Evolutionary conservation across 495 filamentous ascomycete species (phyloP), one percentile per base, ranked within the genome.

Genomic region (Apodospora peruviana): DNA sequence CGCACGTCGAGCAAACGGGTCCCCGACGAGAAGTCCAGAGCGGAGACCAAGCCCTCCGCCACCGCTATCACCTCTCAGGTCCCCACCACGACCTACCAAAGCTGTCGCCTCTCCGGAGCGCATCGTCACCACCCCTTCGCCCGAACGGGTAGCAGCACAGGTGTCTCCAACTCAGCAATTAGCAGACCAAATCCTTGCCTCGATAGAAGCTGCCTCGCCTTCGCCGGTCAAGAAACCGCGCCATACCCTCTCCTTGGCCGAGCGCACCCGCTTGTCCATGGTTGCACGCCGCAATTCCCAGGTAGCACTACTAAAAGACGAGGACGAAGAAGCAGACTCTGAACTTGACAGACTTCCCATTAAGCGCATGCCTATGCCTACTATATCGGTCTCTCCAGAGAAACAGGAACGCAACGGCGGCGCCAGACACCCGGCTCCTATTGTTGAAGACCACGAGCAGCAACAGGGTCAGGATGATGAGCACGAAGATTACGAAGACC

Each of bases 111-210:
- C 41, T 0, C 47, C 56, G 0, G 37, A 58, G 7, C 47, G 37
- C 5, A 5, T 16, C 34, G 32, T 9, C 16, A 16, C 18, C 9
- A 39, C 54, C 1, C 38, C 54, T 17, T 54, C 57, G 1, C 56
- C 51, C 8, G 52, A 56, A 12, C 34, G 19, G n/a, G n/a, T n/a
- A n/a, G n/a, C n/a, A n/a, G n/a, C n/a, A 0, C 27, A 51, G 11
- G 49, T 54, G 44, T 75, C 75, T 5, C 73, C 73, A n/a, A 70
- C 71, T 2, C 67, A 74, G 18, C 66, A 72, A 32, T 59, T 80
- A 20, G 77, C 73, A 7, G 72, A 79, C 29, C 67, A 76, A 32
- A 79, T 85, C 41, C 59, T 86, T 9, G 74, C 69, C 9, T 81
- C 79, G 1, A 75, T 86, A 47, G 51, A 57, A n/a, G 64, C 60